A percentile compares a stretch with the other conserved stretches of the same genome.
phyloP scores from a whole-genome alignment of 2,329 filamentous ascomycete genomes.

The Beauveria caledonica region DNA sequence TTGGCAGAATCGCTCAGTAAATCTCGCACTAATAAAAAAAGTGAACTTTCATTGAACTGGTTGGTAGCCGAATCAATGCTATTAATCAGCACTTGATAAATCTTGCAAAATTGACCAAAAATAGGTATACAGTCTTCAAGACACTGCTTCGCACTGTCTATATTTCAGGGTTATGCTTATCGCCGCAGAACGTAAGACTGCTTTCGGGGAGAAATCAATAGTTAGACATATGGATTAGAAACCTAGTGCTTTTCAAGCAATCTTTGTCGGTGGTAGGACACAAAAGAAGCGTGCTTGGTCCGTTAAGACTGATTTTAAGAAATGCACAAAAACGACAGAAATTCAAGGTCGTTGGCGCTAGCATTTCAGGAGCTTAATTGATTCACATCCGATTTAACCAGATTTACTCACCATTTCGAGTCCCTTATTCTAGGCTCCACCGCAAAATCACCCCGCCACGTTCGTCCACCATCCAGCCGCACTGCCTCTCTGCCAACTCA shows the following conservation, averaged over 20 bases:
- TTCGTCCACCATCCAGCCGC: neutral
- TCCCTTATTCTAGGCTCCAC: neutral
- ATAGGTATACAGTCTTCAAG: neutral
- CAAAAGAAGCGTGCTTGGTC: neutral
- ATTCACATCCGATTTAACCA: neutral
- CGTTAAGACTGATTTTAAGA: neutral
- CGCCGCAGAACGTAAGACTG: no score
- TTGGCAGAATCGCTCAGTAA: neutral
- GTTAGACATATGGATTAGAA: neutral
- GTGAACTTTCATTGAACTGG: no score
- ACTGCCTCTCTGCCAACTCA: neutral
- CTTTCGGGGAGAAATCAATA: neutral
- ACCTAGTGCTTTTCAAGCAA: no score
- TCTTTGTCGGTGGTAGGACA: neutral
- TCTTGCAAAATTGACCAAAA: neutral
- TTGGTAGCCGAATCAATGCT: neutral
- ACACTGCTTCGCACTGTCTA: neutral
- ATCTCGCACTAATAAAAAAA: neutral
- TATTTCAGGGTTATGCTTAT: neutral
- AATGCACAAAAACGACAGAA: neutral
- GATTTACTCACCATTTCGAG: neutral
- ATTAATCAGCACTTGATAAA: neutral
- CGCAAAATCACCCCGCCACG: constrained; percentile 6
- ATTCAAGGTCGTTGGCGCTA: neutral
- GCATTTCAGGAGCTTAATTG: neutral